Evolutionary conservation across 768 basidiomycete genomes (phyloP).

Genomic region (Suillus decipiens): DNA sequence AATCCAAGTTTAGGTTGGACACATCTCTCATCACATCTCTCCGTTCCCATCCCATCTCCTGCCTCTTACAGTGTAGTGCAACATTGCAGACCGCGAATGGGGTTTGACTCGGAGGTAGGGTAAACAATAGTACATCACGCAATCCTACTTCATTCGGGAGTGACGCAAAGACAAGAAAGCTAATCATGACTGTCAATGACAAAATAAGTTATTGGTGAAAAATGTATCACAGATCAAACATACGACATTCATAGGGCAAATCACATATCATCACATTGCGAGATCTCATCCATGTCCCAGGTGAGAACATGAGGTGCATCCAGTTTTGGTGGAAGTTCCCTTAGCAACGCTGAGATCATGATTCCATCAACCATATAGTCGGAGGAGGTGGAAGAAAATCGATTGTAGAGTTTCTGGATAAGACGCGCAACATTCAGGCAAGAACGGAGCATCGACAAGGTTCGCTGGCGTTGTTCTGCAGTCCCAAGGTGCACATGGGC

Average conservation of each 20-base stretch:
- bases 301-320: constrained; percentile 67
- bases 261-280: constrained; percentile 78
- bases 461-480: constrained; percentile 58
- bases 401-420: constrained; percentile 57
- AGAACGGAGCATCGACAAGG: constrained; percentile 62
- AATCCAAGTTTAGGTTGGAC: too few relatives aligned
- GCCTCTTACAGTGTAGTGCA: too few relatives aligned
- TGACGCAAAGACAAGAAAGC: too few relatives aligned
- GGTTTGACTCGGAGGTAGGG: too few relatives aligned
- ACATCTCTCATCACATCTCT: too few relatives aligned
- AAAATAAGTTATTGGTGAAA: background rate
- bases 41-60: too few relatives aligned
- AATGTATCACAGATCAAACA: constrained; percentile 18
- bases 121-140: too few relatives aligned
- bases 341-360: constrained; percentile 54
- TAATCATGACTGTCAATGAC: too few relatives aligned
- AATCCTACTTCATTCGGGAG: too few relatives aligned
- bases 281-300: constrained; percentile 70
- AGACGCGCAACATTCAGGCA: constrained; percentile 65
- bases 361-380: constrained; percentile 20
- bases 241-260: constrained; percentile 69
- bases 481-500: constrained; percentile 54
- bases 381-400: constrained; percentile 36
- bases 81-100: too few relatives aligned
- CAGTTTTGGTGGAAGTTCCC: constrained; percentile 50